Percentiles rank a stretch among this genome's conserved stretches.
These are phyloP conservation scores for Westerdykella aurantiaca DNA, from an alignment of 2,329 filamentous ascomycete genomes.

Conservation along the genomic window DNA sequence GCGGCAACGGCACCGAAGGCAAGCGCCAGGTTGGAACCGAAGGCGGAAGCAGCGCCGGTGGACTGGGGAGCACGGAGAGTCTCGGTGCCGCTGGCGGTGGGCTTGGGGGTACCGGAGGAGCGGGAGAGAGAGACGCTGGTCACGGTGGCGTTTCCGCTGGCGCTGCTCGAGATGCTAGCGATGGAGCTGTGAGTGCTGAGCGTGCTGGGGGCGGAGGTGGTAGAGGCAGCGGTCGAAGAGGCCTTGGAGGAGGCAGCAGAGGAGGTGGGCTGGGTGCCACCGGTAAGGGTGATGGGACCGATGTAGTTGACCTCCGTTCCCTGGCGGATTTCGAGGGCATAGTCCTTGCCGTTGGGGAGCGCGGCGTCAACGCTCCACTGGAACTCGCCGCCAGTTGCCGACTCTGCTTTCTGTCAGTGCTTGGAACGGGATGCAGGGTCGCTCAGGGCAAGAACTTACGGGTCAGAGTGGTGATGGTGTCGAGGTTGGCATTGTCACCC, in stretches of 20 bases:
- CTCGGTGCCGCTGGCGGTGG: slow-evolving; percentile 11
- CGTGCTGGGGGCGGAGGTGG: background rate
- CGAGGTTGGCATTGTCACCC: slow-evolving; percentile 47
- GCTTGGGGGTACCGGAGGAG: slow-evolving; percentile 8
- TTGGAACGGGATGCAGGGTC: background rate
- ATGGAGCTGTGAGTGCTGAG: background rate
- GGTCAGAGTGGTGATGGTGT: slow-evolving; percentile 47
- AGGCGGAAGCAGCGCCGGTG: slow-evolving; percentile 25
- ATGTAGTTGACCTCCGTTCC: slow-evolving; percentile 51
- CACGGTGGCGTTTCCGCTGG: slow-evolving; percentile 24
- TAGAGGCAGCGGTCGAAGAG: background rate
- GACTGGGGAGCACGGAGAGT: slow-evolving; percentile 12
- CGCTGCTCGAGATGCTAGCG: slow-evolving; percentile 1
- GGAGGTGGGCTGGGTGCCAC: slow-evolving; percentile 7
- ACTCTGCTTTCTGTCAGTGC: slow-evolving; percentile 23
- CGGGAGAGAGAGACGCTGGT: slow-evolving; percentile 19
- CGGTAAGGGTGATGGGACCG: slow-evolving; percentile 45
- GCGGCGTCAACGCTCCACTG: slow-evolving; percentile 46
- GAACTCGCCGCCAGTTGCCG: slow-evolving; percentile 44
- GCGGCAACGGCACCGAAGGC: slow-evolving; percentile 39
- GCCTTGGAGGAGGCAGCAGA: background rate
- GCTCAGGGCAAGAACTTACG: slow-evolving; percentile 31
- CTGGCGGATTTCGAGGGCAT: slow-evolving; percentile 56
- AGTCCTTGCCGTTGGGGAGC: slow-evolving; percentile 45
- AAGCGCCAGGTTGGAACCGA: slow-evolving; percentile 36